Base-by-base conservation (phyloP, 805 yeast species). In the Jamesozyma jinghongensis region DNA sequence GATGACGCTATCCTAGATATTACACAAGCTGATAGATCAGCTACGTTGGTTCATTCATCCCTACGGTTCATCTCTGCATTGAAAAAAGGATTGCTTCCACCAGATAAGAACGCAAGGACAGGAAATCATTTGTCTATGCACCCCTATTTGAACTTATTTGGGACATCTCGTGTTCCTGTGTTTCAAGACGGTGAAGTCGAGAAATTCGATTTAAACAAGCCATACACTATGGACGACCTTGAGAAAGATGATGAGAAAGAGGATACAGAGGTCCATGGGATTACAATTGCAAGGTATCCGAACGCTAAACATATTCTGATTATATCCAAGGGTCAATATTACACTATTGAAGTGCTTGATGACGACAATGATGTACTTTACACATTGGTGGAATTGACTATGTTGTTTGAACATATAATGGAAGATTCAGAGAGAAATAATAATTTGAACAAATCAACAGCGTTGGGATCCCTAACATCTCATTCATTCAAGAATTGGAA, bases 401-500 rank as follows among this genome's bases (percentile, higher is more conserved):
- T 70, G 41, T 79, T 85, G 52, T 77, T 83, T 53, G 70, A 75
- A 32, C 68, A 80, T 27, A 80, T 87, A 32, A 63, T 85, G 32
- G 69, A 71, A 13, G 95, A 85, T 54, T 82, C 94, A 2, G 69
- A 74, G 2, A 61, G 68, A 27, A 65, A 69, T 18, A 81, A 75
- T 40, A 69, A 77, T 38, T 84, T 86, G 29, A 78, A 76, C 57
- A 75, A 82, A 30, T 43, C 56, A 5, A 59, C 67, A 5, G 85
- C 95, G 3, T 76, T 87, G 57, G 95, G 95, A 2, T 83, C 87
- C 6, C 69, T 87, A 48, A 86, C 95, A 3, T 83, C 96, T 0
- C 95, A 87, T 56, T 82, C 84, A 50, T 73, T 90, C 59, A 73
- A 85, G 51, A 68, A 81, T 42, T 87, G 97, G 97, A 84, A 85